Conservation (phyloP, 371 early-diverging fungal species). For the Blakeslea trispora region DNA sequence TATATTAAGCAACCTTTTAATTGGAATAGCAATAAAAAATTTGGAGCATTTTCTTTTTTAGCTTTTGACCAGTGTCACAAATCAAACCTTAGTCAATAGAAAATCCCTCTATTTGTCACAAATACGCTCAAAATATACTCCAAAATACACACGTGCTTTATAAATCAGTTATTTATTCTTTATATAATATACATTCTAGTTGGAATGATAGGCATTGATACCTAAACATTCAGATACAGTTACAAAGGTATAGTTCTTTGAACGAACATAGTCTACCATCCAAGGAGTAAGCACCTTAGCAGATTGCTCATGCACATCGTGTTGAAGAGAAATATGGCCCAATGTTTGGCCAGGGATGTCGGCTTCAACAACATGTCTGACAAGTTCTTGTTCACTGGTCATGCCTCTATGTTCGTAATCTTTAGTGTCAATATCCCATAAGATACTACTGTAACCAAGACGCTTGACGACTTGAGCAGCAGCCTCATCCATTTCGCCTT, state of each 20-base stretch:
- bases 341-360: slow-evolving; percentile 2
- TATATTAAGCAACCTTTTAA: too few species aligned
- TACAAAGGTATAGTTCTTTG: slow-evolving; percentile 31
- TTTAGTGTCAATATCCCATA: slow-evolving; percentile 57
- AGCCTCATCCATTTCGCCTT: slow-evolving; percentile 38
- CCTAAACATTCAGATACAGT: slow-evolving; percentile 47
- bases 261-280: slow-evolving; percentile 31
- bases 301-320: slow-evolving; percentile 38
- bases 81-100: too few species aligned
- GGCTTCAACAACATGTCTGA: slow-evolving; percentile 9
- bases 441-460: slow-evolving; percentile 48
- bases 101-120: too few species aligned
- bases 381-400: slow-evolving; percentile 12
- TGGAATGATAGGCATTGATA: slow-evolving; percentile 13
- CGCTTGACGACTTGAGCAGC: slow-evolving; percentile 35
- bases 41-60: too few species aligned
- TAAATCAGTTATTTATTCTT: neutral
- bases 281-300: slow-evolving; percentile 36
- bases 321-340: slow-evolving; percentile 45
- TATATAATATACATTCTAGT: too few species aligned
- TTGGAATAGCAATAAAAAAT: too few species aligned
- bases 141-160: neutral
- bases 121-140: too few species aligned
- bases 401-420: slow-evolving; percentile 41
- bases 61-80: too few species aligned